A percentile compares a stretch with the other conserved stretches of the same genome.
phyloP scores from a whole-genome alignment of 2,329 filamentous ascomycete genomes.

The Sordariomycetes sp. region DNA sequence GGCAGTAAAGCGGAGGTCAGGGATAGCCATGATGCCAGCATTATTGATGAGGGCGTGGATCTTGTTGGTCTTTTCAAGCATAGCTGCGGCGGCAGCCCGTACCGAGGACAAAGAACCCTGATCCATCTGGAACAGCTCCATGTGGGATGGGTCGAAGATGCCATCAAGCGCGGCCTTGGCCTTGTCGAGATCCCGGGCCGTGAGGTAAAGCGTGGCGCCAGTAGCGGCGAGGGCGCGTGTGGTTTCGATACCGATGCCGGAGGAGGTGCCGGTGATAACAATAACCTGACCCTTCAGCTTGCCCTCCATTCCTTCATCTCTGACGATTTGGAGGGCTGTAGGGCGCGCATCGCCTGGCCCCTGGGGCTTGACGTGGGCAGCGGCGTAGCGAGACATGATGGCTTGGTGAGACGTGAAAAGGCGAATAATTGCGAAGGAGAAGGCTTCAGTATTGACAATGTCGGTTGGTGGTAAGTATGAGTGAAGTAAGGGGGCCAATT shows the following conservation, averaged over 20 bases:
- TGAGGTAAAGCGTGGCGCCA: conserved; percentile 12
- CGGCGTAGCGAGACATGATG: too few relatives aligned
- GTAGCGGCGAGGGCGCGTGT: conserved; percentile 31
- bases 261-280: conserved; percentile 31
- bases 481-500: too few relatives aligned
- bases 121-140: conserved; percentile 8
- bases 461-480: too few relatives aligned
- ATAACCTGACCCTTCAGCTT: conserved; percentile 1
- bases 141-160: conserved; percentile 7
- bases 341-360: conserved; percentile 7
- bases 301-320: background rate
- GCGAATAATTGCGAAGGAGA: too few relatives aligned
- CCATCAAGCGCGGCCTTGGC: conserved; percentile 6
- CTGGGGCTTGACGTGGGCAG: background rate
- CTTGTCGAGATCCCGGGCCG: conserved; percentile 11
- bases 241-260: conserved; percentile 34
- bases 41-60: conserved; percentile 12
- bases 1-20: conserved; percentile 1
- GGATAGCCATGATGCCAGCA: conserved; percentile 13
- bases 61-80: conserved; percentile 7
- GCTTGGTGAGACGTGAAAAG: too few relatives aligned
- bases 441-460: too few relatives aligned
- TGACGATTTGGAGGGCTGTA: background rate
- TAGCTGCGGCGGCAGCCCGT: conserved; percentile 9
- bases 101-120: conserved; percentile 12